Evolutionary conservation across 2,329 filamentous ascomycete species (phyloP), one percentile per base, ranked within the genome.

Genomic region (Sarocladium kiliense): DNA sequence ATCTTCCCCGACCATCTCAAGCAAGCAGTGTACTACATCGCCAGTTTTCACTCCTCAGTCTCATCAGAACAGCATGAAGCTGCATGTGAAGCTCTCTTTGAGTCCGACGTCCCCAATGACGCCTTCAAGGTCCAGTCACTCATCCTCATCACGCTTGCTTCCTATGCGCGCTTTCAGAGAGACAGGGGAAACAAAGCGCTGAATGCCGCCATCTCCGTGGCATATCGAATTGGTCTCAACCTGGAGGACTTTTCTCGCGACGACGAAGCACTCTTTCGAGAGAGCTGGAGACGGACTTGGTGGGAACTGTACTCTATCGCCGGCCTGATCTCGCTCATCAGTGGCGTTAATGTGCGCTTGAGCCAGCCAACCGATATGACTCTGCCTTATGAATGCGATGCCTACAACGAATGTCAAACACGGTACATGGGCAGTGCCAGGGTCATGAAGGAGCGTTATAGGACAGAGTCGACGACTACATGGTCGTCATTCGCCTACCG

Each of bases 41-140:
- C 55, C 25, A 54, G 47, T 19, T 50, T 53, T 37, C 55, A 56
- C 47, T 10, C 36, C 7, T 14, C 47, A n/a, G 18, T 9, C 18
- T 36, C 21, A 11, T 7, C 49, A 2, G 47, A 53, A 12, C 14
- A 56, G 10, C 36, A 53, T 36, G 32, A 47, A 30, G 32, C 14
- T 14, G 49, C 18, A 6, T 45, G 47, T 21, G 27, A 54, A 9
- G 26, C 5, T 9, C 32, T 54, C 9, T 56, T 54, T 23, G 25
- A 19, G n/a, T 41, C 55, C 14, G 26, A 14, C 12, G 49, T 56
- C 19, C 30, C 26, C 3, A 36, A 56, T 25, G 55, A 56, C 21
- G 55, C 26, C 36, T 56, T 56, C 55, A 56, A 56, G 39, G 47
- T 56, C 36, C 55, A 56, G 49, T 27, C 55, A 3, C 49, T 56